Conservation (phyloP, 371 early-diverging fungal genomes). For the Parasitella parasitica region DNA sequence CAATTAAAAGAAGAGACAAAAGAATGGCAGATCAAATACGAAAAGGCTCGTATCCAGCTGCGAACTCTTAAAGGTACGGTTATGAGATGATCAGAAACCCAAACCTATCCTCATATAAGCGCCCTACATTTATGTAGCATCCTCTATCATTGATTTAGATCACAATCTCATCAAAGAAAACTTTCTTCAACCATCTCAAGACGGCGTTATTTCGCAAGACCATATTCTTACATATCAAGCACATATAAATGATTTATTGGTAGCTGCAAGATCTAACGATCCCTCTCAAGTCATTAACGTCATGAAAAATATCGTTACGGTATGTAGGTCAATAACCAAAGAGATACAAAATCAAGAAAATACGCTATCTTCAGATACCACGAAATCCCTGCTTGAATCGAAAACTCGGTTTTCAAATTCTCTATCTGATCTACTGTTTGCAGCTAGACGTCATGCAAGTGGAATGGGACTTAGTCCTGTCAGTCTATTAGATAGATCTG, state of each 20-base stretch:
- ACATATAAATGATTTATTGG: conserved; percentile 74
- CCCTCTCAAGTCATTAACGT: conserved; percentile 74
- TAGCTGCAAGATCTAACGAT: conserved; percentile 59
- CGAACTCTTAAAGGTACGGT: conserved; percentile 48
- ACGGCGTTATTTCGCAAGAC: conserved; percentile 69
- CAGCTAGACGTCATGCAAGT: conserved; percentile 81
- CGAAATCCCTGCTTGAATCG: conserved; percentile 34
- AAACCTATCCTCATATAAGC: too few species aligned
- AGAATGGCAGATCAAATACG: conserved; percentile 52
- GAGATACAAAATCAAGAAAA: conserved; percentile 57
- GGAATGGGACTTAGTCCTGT: conserved; percentile 67
- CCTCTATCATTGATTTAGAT: conserved; percentile 9
- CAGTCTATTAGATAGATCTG: conserved; percentile 75
- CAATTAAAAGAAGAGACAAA: conserved; percentile 41
- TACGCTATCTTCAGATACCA: conserved; percentile 10
- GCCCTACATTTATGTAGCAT: not conserved
- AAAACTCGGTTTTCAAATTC: conserved; percentile 65
- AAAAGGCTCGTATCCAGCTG: conserved; percentile 43
- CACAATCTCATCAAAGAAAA: conserved; percentile 35
- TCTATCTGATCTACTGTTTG: conserved; percentile 67
- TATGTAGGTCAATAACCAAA: conserved; percentile 81
- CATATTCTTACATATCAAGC: conserved; percentile 73
- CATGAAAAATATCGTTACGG: conserved; percentile 81
- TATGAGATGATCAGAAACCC: not conserved
- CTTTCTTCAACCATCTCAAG: conserved; percentile 44